These are phyloP conservation scores for Quercus agrifolia DNA, from an alignment of 306 rosid species.

Conservation along the genomic window DNA sequence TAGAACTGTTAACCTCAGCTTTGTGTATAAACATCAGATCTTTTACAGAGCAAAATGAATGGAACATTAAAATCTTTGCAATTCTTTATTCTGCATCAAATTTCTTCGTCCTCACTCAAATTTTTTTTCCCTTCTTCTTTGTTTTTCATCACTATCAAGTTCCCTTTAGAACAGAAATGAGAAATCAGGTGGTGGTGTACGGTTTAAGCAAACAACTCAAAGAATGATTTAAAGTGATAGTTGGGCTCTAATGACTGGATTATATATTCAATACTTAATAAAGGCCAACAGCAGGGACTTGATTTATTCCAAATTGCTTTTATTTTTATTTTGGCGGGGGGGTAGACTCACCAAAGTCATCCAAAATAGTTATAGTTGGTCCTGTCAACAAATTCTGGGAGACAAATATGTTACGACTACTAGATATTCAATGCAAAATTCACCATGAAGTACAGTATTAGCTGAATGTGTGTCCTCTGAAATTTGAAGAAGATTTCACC, in stretches of 20 bases:
- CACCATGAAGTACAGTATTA: neutral
- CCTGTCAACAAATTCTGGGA: neutral
- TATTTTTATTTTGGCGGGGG: neutral
- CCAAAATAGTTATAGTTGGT: too few relatives aligned
- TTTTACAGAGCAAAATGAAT: too few relatives aligned
- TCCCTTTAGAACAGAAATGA: neutral
- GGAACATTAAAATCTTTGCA: too few relatives aligned
- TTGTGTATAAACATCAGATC: too few relatives aligned
- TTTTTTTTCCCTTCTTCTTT: too few relatives aligned
- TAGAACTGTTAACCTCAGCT: too few relatives aligned
- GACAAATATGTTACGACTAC: neutral
- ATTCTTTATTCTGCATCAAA: too few relatives aligned
- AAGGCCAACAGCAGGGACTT: neutral
- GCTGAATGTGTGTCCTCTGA: neutral
- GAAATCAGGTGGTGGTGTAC: neutral
- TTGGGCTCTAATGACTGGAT: neutral
- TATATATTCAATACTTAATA: neutral
- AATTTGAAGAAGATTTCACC: neutral
- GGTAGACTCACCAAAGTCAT: neutral
- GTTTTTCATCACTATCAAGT: too few relatives aligned
- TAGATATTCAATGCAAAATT: neutral
- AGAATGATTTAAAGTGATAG: neutral
- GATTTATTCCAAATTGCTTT: neutral
- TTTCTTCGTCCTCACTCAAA: too few relatives aligned
- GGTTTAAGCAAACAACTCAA: neutral